Evolutionary conservation across 768 basidiomycete genomes (phyloP).

Genomic region (Tricholoma bakamatsutake): DNA sequence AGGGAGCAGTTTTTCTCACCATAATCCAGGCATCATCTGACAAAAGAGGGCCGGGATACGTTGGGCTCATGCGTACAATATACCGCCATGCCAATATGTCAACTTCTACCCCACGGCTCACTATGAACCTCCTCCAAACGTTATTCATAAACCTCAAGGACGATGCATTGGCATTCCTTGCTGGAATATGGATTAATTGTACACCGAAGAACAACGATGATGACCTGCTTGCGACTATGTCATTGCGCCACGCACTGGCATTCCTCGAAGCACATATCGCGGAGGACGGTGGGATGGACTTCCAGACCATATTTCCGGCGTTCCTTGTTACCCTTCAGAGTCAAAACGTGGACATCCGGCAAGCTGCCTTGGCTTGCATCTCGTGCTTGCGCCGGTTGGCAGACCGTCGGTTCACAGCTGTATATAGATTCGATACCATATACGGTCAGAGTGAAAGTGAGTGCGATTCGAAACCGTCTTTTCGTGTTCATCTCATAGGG

Average conservation of each 20-base stretch:
- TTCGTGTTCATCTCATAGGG: constrained; percentile 2
- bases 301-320: constrained; percentile 73
- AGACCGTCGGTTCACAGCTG: constrained; percentile 38
- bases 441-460: constrained; percentile 59
- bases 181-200: constrained; percentile 53
- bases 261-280: constrained; percentile 71
- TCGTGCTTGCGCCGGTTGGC: constrained; percentile 36
- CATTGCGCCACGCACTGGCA: constrained; percentile 71
- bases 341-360: constrained; percentile 34
- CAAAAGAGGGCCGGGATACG: constrained; percentile 36
- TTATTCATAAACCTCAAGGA: constrained; percentile 67
- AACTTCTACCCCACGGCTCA: constrained; percentile 39
- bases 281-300: constrained; percentile 55
- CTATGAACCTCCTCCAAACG: constrained; percentile 50
- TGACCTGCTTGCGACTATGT: constrained; percentile 39
- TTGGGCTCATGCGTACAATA: constrained; percentile 54
- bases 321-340: constrained; percentile 58
- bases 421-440: constrained; percentile 70
- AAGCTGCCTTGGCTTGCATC: constrained; percentile 53
- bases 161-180: constrained; percentile 74
- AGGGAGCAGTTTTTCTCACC: neutral
- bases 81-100: constrained; percentile 65
- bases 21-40: constrained; percentile 7
- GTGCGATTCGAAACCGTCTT: constrained; percentile 16
- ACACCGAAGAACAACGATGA: constrained; percentile 19